Evolutionary conservation across 352 stramenopile genomes (phyloP), one percentile per base, ranked within the genome.

Genomic region (Globisporangium irregulare): DNA sequence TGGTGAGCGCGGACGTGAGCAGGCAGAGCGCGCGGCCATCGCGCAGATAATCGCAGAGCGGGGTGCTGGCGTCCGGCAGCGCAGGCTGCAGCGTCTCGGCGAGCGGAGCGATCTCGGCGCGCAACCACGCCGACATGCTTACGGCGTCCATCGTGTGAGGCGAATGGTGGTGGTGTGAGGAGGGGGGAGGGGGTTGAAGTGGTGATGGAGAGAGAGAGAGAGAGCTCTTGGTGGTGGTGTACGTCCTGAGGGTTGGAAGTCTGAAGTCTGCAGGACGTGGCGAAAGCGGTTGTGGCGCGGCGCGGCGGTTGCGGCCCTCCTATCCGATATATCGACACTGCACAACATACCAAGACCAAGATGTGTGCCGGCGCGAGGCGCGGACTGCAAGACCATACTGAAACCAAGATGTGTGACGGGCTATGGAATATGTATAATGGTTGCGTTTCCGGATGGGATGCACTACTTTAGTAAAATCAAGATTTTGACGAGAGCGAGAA

Each of bases 21-120:
- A 91, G 72, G 68, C 82, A 91, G 61, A 94, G 73, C 70, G 84
- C 87, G 58, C 87, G 87, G 50, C 87, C 87, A 62, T 94, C 87
- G 64, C 83, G 88, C 51, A 94, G 69, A 67, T 84, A 92, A 62
- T 79, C 80, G 67, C 84, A 94, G 18, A 94, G 77, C 12, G 59
- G 22, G 38, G 71, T 78, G 24, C 74, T 75, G 48, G 73, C 72
- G 1, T 77, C 59, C 5, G 61, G 32, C 2, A 79, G 64, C 18
- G 81, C 69, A 24, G 76, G 76, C 24, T 70, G 73, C 38, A 71
- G 61, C 32, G 75, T 59, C 9, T 76, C 73, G 36, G 73, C 72
- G 41, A 76, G 72, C 8, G 69, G 43, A 62, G 73, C 69, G 25
- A 93, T 68, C 74, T 93, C 84, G 64, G 76, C 66, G 34, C 74